phyloP scores from a whole-genome alignment of 2,329 filamentous ascomycete species.

The Microsporum audouinii region DNA sequence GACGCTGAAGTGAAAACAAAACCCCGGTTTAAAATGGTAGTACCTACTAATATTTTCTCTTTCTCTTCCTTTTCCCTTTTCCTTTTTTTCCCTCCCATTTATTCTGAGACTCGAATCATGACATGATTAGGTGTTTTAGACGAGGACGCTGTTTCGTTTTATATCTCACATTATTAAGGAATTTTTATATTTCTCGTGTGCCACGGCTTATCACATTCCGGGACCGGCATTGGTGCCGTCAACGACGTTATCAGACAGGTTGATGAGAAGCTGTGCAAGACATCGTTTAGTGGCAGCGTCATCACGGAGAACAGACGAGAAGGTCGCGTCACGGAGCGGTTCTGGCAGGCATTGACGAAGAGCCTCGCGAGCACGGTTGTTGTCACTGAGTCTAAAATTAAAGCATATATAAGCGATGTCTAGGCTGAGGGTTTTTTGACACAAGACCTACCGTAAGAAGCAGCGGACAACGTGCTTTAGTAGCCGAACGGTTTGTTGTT shows the following conservation, averaged over 20 bases:
- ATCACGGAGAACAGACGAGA: slow-evolving; percentile 89
- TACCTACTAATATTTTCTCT: neutral
- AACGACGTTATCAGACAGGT: slow-evolving; percentile 79
- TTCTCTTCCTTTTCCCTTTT: neutral
- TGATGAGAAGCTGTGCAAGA: slow-evolving; percentile 91
- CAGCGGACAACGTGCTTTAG: slow-evolving; percentile 97
- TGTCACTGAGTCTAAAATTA: slow-evolving; percentile 70
- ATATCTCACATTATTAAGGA: slow-evolving; percentile 9
- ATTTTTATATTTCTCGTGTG: slow-evolving; percentile 14
- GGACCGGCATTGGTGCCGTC: slow-evolving; percentile 33
- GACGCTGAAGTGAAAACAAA: neutral
- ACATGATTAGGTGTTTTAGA: neutral
- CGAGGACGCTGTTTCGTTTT: slow-evolving; percentile 10
- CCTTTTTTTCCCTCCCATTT: slow-evolving; percentile 17
- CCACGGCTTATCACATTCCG: slow-evolving; percentile 23
- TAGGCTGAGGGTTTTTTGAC: neutral
- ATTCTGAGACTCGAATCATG: neutral
- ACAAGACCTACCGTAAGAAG: slow-evolving; percentile 67
- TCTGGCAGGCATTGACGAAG: slow-evolving; percentile 92
- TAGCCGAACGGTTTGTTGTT: slow-evolving; percentile 89
- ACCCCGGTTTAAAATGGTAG: neutral
- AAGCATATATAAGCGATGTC: neutral
- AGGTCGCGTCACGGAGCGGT: slow-evolving; percentile 95
- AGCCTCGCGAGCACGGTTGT: slow-evolving; percentile 87
- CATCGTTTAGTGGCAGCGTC: slow-evolving; percentile 97